Conservation (phyloP, 148 eudicot genomes). For the Nepenthes gracilis region DNA sequence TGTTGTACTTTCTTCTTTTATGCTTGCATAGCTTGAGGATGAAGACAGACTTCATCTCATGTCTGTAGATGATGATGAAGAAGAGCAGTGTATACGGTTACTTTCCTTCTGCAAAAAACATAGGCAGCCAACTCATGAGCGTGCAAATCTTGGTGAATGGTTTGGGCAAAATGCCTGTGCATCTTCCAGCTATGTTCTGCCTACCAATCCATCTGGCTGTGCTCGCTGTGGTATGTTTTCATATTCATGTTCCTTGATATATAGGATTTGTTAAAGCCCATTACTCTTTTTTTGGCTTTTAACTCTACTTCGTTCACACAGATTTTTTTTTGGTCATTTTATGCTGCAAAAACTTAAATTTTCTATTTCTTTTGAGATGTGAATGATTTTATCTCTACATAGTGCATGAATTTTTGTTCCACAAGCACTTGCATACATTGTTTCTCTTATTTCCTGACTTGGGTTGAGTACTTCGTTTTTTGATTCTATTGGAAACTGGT, state of each 20-base stretch:
- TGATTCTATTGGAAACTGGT: not conserved
- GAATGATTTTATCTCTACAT: no score
- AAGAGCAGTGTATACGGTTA: constrained; percentile 81
- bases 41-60: constrained; percentile 66
- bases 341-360: no score
- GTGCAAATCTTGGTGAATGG: constrained; percentile 30
- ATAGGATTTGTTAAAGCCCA: not conserved
- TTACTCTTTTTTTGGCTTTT: not conserved
- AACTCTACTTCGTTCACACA: constrained; percentile 1
- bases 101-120: constrained; percentile 86
- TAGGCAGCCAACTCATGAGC: constrained; percentile 47
- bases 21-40: constrained; percentile 61
- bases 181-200: constrained; percentile 41
- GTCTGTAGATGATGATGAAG: constrained; percentile 84
- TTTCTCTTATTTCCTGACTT: not conserved
- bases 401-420: no score
- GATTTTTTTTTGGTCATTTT: no score
- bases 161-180: constrained; percentile 23
- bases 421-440: not conserved
- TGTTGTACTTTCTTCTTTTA: not conserved
- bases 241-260: not conserved
- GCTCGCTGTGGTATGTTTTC: constrained; percentile 75
- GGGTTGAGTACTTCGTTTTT: no score
- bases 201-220: constrained; percentile 80
- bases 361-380: no score